Evolutionary conservation across 1,139 yeast genomes (phyloP).

Genomic region (Saccharomyces pastorianus): DNA sequence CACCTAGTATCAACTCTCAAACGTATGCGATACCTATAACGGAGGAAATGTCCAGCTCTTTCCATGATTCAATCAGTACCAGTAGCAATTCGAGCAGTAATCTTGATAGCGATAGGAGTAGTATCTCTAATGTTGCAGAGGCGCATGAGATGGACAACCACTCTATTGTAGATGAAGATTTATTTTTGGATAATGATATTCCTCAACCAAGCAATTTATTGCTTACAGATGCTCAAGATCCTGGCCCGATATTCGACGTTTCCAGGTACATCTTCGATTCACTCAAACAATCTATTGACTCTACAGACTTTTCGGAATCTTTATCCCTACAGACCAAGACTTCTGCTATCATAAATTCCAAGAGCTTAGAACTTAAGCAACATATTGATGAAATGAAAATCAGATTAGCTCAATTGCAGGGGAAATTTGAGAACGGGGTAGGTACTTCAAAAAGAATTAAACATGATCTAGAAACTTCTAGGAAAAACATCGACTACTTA

Average conservation of each 20-base stretch:
- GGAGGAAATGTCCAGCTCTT: constrained; percentile 11
- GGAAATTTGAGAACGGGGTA: constrained; percentile 20
- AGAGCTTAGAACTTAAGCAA: constrained; percentile 26
- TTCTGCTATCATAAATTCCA: constrained; percentile 29
- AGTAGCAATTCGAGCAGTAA: not conserved
- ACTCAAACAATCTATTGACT: constrained; percentile 21
- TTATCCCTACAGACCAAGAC: constrained; percentile 29
- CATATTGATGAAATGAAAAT: constrained; percentile 20
- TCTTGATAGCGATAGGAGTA: not conserved
- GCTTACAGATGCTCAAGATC: constrained; percentile 19
- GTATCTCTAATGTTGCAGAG: not conserved
- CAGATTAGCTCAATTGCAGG: constrained; percentile 13
- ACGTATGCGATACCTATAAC: constrained; percentile 25
- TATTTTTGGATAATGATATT: constrained; percentile 13
- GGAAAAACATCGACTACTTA: constrained; percentile 16
- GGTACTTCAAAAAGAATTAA: constrained; percentile 16
- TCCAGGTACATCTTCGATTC: constrained; percentile 27
- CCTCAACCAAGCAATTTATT: constrained; percentile 15
- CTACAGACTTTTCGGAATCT: constrained; percentile 28
- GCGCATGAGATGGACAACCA: constrained; percentile 1
- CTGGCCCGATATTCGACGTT: constrained; percentile 27
- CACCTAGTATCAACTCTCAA: constrained; percentile 26
- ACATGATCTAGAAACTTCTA: constrained; percentile 16
- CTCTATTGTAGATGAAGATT: constrained; percentile 9
- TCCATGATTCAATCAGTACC: constrained; percentile 3